Conservation (phyloP, 2,329 filamentous ascomycete genomes). For the Taxawa tesnikishii region DNA sequence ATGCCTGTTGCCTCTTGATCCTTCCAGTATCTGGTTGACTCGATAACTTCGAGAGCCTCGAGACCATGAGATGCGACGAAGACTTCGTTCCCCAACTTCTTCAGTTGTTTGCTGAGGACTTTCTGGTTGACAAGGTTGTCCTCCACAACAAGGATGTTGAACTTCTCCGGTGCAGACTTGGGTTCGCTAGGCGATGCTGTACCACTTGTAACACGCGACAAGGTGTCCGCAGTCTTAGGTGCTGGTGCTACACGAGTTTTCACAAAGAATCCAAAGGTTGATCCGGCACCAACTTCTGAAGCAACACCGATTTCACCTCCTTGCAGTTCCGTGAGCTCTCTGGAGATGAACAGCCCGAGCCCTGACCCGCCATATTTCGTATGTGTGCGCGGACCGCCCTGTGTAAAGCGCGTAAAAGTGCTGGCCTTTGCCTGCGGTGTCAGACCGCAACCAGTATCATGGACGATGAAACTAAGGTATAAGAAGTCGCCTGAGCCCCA, state of each 20-base stretch:
- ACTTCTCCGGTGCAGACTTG: constrained; percentile 1
- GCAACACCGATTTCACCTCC: constrained; percentile 58
- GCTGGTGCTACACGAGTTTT: constrained; percentile 30
- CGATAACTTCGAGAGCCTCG: constrained; percentile 23
- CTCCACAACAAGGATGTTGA: constrained; percentile 13
- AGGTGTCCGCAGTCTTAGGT: not conserved
- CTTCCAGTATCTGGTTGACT: constrained; percentile 12
- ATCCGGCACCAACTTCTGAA: constrained; percentile 45
- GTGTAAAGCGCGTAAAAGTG: constrained; percentile 58
- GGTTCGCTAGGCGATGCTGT: not conserved
- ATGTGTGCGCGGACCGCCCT: constrained; percentile 54
- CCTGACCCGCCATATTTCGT: constrained; percentile 60
- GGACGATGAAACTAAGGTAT: constrained; percentile 11
- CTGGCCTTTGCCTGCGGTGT: constrained; percentile 23
- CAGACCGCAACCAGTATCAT: constrained; percentile 23
- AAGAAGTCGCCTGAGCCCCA: constrained; percentile 4
- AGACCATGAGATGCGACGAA: constrained; percentile 25
- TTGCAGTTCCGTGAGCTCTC: constrained; percentile 54
- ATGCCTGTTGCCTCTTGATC: constrained; percentile 2
- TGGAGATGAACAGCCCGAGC: constrained; percentile 57
- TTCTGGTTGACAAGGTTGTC: constrained; percentile 30
- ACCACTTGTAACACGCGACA: not conserved
- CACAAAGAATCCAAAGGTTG: constrained; percentile 57
- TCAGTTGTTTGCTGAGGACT: constrained; percentile 25
- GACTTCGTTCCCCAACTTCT: constrained; percentile 22